Evolutionary conservation across 306 rosid genomes (phyloP).

Genomic region (Cyclanthera cordifolia): DNA sequence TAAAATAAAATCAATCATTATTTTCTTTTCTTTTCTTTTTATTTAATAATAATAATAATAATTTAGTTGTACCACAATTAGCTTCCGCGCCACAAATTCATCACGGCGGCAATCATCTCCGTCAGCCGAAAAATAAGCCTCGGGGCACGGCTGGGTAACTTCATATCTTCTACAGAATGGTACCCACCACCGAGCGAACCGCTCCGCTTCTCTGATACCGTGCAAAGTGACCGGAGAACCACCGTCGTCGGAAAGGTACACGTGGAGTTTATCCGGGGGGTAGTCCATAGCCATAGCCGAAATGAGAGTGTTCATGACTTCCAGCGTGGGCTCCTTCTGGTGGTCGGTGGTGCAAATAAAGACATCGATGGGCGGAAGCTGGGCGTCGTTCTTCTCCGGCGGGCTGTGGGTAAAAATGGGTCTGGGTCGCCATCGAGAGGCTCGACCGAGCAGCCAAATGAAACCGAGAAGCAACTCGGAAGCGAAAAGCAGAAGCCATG

Average conservation of each 20-base stretch:
- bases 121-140: constrained; percentile 39
- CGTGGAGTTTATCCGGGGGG: constrained; percentile 51
- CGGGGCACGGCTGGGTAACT: constrained; percentile 38
- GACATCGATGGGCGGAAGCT: constrained; percentile 50
- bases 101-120: constrained; percentile 16
- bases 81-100: constrained; percentile 16
- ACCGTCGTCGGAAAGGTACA: constrained; percentile 67
- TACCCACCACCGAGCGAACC: constrained; percentile 55
- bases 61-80: background rate
- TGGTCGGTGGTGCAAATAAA: constrained; percentile 69
- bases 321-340: constrained; percentile 47
- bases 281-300: constrained; percentile 77
- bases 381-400: constrained; percentile 23
- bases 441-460: constrained; percentile 48
- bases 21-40: too few species aligned
- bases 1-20: background rate
- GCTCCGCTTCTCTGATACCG: constrained; percentile 40
- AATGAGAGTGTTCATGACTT: constrained; percentile 61
- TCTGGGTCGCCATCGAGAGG: constrained; percentile 39
- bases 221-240: constrained; percentile 40
- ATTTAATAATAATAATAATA: too few species aligned
- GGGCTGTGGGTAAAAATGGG: constrained; percentile 32
- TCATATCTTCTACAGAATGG: constrained; percentile 42
- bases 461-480: constrained; percentile 52
- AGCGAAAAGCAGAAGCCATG: constrained; percentile 37